Percentiles rank a stretch among this genome's conserved stretches.
Conservation (phyloP, 2,329 filamentous ascomycete genomes). For the Colletotrichum sp. region DNA sequence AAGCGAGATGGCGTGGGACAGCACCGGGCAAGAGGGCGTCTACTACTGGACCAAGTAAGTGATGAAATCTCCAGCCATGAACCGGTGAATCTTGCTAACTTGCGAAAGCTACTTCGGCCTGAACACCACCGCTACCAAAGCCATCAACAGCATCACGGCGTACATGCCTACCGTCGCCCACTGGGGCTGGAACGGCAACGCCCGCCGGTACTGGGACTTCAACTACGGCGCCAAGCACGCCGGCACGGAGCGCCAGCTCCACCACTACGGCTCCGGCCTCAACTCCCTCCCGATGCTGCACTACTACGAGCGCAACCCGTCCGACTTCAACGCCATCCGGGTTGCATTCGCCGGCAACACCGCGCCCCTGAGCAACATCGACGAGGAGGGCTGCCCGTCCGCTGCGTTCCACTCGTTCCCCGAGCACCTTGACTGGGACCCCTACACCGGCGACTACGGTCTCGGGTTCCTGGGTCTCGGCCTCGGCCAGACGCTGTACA, state of each 20-base stretch:
- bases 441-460: conserved; percentile 63
- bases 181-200: conserved; percentile 69
- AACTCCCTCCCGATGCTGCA: conserved; percentile 61
- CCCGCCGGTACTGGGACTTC: conserved; percentile 65
- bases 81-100: background rate
- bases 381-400: conserved; percentile 57
- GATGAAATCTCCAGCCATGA: background rate
- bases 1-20: conserved; percentile 69
- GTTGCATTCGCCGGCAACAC: conserved; percentile 59
- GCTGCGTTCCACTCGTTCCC: conserved; percentile 64
- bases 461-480: conserved; percentile 57
- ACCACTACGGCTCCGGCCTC: conserved; percentile 66
- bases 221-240: conserved; percentile 41
- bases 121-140: conserved; percentile 49
- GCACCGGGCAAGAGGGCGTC: conserved; percentile 65
- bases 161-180: conserved; percentile 64
- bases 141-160: conserved; percentile 57
- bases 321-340: conserved; percentile 55
- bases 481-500: conserved; percentile 54
- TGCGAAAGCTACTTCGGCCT: conserved; percentile 51
- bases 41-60: conserved; percentile 61
- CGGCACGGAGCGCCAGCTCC: conserved; percentile 55
- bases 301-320: conserved; percentile 51
- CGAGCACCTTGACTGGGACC: conserved; percentile 60
- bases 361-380: conserved; percentile 60